phyloP scores from a whole-genome alignment of 176 grass and related monocot genomes.

The Musa beccarii region DNA sequence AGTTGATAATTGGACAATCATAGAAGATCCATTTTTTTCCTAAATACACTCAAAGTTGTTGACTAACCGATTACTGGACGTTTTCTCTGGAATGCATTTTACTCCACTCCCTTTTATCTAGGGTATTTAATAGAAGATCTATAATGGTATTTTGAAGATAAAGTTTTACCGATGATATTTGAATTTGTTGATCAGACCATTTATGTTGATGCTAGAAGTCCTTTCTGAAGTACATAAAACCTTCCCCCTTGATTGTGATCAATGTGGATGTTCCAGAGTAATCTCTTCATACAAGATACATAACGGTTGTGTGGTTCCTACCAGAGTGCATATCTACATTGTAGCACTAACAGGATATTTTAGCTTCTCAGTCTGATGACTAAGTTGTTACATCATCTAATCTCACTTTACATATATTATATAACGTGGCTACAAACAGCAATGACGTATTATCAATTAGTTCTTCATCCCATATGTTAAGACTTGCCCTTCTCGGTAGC shows the following conservation, averaged over 20 bases:
- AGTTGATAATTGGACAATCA: neutral
- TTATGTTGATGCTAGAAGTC: neutral
- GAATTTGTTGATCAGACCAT: neutral
- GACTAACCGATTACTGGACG: neutral
- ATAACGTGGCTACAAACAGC: neutral
- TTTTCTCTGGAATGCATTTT: too few relatives aligned
- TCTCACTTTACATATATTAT: neutral
- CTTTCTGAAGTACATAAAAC: neutral
- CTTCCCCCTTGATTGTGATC: neutral
- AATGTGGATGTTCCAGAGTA: neutral
- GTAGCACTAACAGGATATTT: neutral
- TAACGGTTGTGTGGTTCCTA: neutral
- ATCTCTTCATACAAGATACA: neutral
- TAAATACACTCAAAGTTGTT: neutral
- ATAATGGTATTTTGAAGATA: too few relatives aligned
- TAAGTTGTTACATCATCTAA: neutral
- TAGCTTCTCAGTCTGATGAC: neutral
- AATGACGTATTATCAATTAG: neutral
- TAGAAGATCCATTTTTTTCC: neutral
- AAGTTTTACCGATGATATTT: too few relatives aligned
- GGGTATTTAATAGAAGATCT: too few relatives aligned
- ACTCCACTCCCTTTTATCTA: too few relatives aligned
- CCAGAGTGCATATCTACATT: too few relatives aligned
- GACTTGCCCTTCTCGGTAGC: neutral
- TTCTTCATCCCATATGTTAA: neutral